Conservation (phyloP, 2,329 filamentous ascomycete species). For the Trichophyton benhamiae region DNA sequence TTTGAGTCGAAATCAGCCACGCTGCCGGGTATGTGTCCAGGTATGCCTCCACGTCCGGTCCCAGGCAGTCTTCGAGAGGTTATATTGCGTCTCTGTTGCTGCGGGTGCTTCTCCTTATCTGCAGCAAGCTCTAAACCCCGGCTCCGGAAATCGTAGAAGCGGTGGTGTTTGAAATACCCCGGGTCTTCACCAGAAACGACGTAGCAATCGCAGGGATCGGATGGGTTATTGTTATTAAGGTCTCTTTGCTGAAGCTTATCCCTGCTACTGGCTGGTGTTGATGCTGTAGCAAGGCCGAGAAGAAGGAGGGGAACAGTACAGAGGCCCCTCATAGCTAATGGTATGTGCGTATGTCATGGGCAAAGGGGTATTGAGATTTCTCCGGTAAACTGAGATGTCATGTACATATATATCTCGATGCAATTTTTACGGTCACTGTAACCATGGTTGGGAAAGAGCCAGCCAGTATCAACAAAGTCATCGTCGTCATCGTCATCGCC, state of each 20-base stretch:
- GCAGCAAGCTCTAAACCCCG: not conserved
- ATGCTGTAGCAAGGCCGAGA: not conserved
- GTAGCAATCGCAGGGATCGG: constrained; percentile 36
- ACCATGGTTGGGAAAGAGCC: not conserved
- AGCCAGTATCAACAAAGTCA: not conserved
- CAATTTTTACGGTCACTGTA: not conserved
- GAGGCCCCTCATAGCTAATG: not conserved
- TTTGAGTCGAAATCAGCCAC: not conserved
- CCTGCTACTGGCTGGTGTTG: no score
- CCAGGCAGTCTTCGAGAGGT: not conserved
- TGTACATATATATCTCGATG: not conserved
- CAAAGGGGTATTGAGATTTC: not conserved
- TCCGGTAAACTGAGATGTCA: not conserved
- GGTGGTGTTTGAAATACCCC: constrained; percentile 40
- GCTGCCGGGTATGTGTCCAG: not conserved
- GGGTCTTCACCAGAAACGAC: constrained; percentile 32
- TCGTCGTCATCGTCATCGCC: not conserved
- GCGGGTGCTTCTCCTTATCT: not conserved
- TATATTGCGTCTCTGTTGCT: not conserved
- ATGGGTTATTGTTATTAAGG: not conserved
- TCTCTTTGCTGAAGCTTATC: no score
- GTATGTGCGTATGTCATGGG: not conserved
- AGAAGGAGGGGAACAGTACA: not conserved
- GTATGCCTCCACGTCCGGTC: not conserved
- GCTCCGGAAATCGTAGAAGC: constrained; percentile 40